Evolutionary conservation across 164 flowering plant genomes (phyloP), one percentile per base, ranked within the genome.

Genomic region (Chloranthus sessilifolius): DNA sequence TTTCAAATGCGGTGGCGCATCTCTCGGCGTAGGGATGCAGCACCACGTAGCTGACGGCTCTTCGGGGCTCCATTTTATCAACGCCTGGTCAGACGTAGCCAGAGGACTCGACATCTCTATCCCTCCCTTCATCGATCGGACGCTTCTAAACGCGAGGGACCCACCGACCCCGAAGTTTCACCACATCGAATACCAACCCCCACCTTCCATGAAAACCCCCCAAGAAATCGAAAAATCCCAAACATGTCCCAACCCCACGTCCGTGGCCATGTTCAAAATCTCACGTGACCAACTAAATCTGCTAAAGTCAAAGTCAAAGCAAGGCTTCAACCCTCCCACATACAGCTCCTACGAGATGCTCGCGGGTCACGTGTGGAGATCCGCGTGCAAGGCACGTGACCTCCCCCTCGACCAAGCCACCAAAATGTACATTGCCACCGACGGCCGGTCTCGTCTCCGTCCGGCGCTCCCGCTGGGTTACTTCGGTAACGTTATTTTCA

Each of bases 11-110:
- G 66, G 83, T 31, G 82, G 53, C 1, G 53, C 37, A 8, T 34
- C 34, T 3, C 36, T 47, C 3, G 88, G 94, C 15, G 79, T 80
- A 1, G 84, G 81, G 2, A 70, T 80, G 78, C 80, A 79, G 31
- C 92, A 84, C 47, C 76, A 77, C 31, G 82, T 56, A 2, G 88
- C 82, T 0, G 88, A 84, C 44, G 88, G 94, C n/a, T 56, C 46
- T 17, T 70, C 82, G 1, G 83, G 82, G 30, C 73, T 77, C 5
- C 84, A 82, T 50, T 82, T 82, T 50, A 53, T 82, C 45, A 80
- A 82, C 49, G 43, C 83, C 25, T 84, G 88, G 92, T 70, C 85
- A 0, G 83, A 75, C 9, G 58, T 81, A 65, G 76, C 88, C 26
- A 79, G 81, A 5, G 86, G 82, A 5, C 67, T 76, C 24, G 77